Evolutionary conservation across 306 rosid species (phyloP).

Genomic region (Cucumis sativus): Cucumber_9930_V3 NC_026661.2:21167501-21168000

Average conservation of each 20-base stretch:
- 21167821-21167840: constrained; percentile 63
- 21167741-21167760: constrained; percentile 75
- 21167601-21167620: background rate
- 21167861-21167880: constrained; percentile 79
- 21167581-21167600: background rate
- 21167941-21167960: background rate
- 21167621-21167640: background rate
- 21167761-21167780: constrained; percentile 99
- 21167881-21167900: constrained; percentile 83
- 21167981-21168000: constrained; percentile 49
- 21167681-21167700: constrained; percentile 17
- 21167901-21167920: constrained; percentile 36
- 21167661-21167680: background rate
- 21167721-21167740: constrained; percentile 6
- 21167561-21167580: background rate
- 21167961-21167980: constrained; percentile 10
- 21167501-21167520: background rate
- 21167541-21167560: background rate
- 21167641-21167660: background rate
- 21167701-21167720: constrained; percentile 9
- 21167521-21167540: background rate
- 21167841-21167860: constrained; percentile 85
- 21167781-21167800: constrained; percentile 97
- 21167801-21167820: constrained; percentile 97
- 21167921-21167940: background rate